A percentile compares a stretch with the other conserved stretches of the same genome.
Conservation (phyloP, 371 early-diverging fungal species). For the Syncephalis plumigaleata region DNA sequence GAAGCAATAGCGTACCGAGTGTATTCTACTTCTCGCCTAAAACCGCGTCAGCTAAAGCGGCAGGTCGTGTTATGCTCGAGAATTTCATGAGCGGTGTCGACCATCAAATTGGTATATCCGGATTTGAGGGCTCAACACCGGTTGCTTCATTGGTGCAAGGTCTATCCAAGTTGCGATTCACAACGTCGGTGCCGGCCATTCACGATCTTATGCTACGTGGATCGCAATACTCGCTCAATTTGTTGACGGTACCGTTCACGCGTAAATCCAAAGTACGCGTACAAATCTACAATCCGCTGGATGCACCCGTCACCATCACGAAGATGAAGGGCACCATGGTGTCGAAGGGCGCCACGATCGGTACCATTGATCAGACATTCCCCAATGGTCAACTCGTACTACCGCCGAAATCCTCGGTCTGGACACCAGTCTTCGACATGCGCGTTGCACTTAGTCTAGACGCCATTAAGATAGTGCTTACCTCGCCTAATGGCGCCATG, state of each 20-base stretch:
- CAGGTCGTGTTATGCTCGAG: conserved; percentile 3
- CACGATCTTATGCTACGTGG: conserved; percentile 1
- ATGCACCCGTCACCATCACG: conserved; percentile 3
- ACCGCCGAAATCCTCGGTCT: neutral
- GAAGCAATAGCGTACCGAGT: conserved; percentile 1
- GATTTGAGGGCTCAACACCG: neutral
- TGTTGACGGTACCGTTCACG: neutral
- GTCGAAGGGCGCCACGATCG: neutral
- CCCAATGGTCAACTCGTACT: conserved; percentile 1
- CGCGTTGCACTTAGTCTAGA: conserved; percentile 1
- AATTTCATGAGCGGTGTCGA: conserved; percentile 4
- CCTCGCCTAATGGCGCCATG: too few species aligned
- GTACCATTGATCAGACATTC: conserved; percentile 4
- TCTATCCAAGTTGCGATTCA: conserved; percentile 1
- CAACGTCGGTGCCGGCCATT: conserved; percentile 2
- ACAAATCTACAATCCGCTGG: conserved; percentile 7
- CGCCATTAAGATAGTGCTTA: neutral
- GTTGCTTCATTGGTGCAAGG: conserved; percentile 4
- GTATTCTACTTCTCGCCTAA: conserved; percentile 4
- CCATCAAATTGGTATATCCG: conserved; percentile 4
- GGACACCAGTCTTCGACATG: conserved; percentile 3
- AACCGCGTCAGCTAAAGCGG: neutral
- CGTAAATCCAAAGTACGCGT: conserved; percentile 3
- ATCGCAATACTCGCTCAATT: too few species aligned
- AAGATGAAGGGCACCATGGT: conserved; percentile 1